Conservation (phyloP, 352 stramenopile genomes). For the Phytophthora chlamydospora region DNA sequence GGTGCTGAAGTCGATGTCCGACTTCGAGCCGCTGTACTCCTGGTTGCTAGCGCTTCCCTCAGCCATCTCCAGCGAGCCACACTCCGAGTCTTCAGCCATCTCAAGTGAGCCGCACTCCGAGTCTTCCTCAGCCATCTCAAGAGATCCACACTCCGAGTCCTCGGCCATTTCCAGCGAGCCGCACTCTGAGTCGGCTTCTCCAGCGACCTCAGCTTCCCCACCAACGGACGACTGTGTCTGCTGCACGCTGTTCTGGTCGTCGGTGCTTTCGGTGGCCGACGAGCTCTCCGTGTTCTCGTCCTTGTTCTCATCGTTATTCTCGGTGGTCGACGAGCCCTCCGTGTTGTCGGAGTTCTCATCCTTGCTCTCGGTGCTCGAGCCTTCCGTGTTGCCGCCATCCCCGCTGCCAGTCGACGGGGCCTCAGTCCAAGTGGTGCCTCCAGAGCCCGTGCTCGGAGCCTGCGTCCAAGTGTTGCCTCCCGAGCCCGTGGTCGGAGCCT, state of each 20-base stretch:
- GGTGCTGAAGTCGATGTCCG: conserved; percentile 44
- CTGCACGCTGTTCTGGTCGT: neutral
- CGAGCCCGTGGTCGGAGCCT: neutral
- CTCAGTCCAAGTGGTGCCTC: conserved; percentile 11
- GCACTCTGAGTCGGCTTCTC: conserved; percentile 15
- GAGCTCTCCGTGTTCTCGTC: neutral
- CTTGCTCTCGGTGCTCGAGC: neutral
- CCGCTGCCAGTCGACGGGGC: conserved; percentile 1
- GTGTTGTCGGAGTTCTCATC: conserved; percentile 1
- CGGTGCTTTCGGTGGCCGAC: neutral
- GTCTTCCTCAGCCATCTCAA: conserved; percentile 15
- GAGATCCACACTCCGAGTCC: conserved; percentile 15
- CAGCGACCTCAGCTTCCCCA: conserved; percentile 2
- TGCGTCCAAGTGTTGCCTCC: conserved; percentile 11
- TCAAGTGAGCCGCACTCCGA: conserved; percentile 31
- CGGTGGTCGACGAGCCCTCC: neutral
- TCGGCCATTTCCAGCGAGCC: conserved; percentile 15
- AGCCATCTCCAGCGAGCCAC: conserved; percentile 30
- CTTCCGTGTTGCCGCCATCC: neutral
- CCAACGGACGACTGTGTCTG: neutral
- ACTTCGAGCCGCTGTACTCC: conserved; percentile 31
- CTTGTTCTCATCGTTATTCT: neutral
- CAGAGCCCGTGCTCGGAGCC: conserved; percentile 4
- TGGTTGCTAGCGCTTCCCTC: conserved; percentile 18
- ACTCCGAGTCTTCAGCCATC: conserved; percentile 21